A percentile compares a stretch with the other conserved stretches of the same genome.
Evolutionary conservation across 805 yeast genomes (phyloP).

Genomic region (Wickerhamomyces bisporus): DNA sequence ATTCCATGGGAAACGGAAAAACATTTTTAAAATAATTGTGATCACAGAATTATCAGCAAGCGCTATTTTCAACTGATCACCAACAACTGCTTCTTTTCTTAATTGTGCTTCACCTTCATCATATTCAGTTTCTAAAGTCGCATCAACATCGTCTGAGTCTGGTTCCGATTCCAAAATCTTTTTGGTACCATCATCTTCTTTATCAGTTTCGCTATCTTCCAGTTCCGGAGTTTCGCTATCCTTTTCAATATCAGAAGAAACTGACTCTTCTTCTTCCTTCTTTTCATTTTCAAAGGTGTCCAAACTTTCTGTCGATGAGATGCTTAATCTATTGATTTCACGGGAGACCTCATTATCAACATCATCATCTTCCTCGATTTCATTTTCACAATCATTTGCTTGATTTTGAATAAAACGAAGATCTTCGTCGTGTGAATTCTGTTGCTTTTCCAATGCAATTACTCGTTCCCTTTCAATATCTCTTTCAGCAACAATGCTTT

Average conservation of each 20-base stretch:
- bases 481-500: conserved; percentile 60
- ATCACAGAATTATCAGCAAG: conserved; percentile 71
- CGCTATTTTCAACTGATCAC: conserved; percentile 82
- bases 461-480: conserved; percentile 61
- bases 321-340: conserved; percentile 19
- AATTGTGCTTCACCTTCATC: conserved; percentile 36
- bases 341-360: conserved; percentile 29
- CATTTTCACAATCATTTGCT: conserved; percentile 21
- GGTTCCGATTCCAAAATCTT: conserved; percentile 22
- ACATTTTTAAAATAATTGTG: conserved; percentile 61
- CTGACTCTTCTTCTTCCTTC: conserved; percentile 13
- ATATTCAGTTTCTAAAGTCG: conserved; percentile 27
- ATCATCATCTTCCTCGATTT: conserved; percentile 27
- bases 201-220: conserved; percentile 1
- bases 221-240: too few species aligned
- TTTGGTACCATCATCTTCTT: neutral
- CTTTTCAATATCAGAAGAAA: too few species aligned
- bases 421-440: conserved; percentile 12
- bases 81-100: conserved; percentile 65
- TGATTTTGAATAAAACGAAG: too few species aligned
- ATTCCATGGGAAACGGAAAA: conserved; percentile 91
- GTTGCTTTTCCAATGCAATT: conserved; percentile 27
- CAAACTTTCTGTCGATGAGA: conserved; percentile 5
- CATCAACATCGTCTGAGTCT: conserved; percentile 20
- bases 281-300: neutral